These are phyloP conservation scores for Herpetospermum pedunculosum DNA, from an alignment of 306 rosid genomes.

Conservation along the genomic window DNA sequence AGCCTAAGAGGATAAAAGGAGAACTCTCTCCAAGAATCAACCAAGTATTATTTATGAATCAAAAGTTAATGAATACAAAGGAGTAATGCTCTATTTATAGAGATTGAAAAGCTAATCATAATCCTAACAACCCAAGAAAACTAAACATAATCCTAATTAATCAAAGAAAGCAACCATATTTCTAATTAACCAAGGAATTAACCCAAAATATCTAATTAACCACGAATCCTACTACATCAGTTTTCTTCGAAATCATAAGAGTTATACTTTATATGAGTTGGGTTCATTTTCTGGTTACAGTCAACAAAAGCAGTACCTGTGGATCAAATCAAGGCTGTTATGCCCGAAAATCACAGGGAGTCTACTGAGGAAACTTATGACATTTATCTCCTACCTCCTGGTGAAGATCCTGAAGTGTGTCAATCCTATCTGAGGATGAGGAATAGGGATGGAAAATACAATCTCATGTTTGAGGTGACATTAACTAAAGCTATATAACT, in stretches of 20 bases:
- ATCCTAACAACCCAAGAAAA: too few relatives aligned
- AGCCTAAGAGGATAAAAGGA: too few relatives aligned
- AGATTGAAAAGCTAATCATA: too few relatives aligned
- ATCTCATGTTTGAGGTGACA: slow-evolving; percentile 97
- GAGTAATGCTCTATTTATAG: too few relatives aligned
- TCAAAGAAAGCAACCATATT: too few relatives aligned
- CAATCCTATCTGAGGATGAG: slow-evolving; percentile 99
- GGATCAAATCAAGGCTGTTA: slow-evolving; percentile 74
- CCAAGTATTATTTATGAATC: too few relatives aligned
- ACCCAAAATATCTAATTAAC: too few relatives aligned
- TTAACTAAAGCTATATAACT: slow-evolving; percentile 9
- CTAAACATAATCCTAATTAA: too few relatives aligned
- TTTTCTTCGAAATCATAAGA: background rate
- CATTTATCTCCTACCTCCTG: slow-evolving; percentile 96
- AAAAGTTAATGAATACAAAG: too few relatives aligned
- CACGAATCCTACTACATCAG: too few relatives aligned
- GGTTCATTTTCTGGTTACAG: slow-evolving; percentile 28
- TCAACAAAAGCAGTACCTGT: slow-evolving; percentile 63
- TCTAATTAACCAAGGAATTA: too few relatives aligned
- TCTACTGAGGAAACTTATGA: slow-evolving; percentile 87
- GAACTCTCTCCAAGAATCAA: too few relatives aligned
- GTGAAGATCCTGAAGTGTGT: slow-evolving; percentile 99
- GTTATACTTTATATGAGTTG: background rate
- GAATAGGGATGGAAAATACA: slow-evolving; percentile 96
- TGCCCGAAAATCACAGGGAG: slow-evolving; percentile 61